phyloP scores from a whole-genome alignment of 2,329 filamentous ascomycete genomes.

The Verticillium alfalfae region DNA sequence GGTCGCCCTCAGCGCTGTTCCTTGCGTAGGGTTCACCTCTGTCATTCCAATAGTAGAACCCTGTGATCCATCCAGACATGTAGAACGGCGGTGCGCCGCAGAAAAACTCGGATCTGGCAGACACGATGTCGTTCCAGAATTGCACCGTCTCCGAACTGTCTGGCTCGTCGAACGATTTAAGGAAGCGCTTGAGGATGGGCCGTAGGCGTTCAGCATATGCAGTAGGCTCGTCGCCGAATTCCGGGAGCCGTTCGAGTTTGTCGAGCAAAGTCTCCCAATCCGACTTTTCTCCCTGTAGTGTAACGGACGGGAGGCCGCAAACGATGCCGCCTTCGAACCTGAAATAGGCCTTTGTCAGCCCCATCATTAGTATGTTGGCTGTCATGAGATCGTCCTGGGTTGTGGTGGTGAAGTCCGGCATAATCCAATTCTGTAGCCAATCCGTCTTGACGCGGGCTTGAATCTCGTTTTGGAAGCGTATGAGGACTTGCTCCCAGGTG shows the following conservation, averaged over 20 bases:
- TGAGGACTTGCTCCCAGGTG: constrained; percentile 14
- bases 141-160: constrained; percentile 20
- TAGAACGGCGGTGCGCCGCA: constrained; percentile 24
- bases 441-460: constrained; percentile 29
- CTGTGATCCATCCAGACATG: constrained; percentile 42
- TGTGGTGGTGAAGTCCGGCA: constrained; percentile 36
- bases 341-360: constrained; percentile 33
- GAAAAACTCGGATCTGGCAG: constrained; percentile 22
- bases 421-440: constrained; percentile 36
- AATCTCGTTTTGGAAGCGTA: constrained; percentile 31
- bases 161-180: constrained; percentile 34
- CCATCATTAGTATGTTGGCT: constrained; percentile 38
- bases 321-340: constrained; percentile 26
- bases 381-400: constrained; percentile 29
- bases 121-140: constrained; percentile 40
- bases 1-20: not conserved
- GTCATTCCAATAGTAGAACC: constrained; percentile 37
- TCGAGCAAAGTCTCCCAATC: constrained; percentile 34
- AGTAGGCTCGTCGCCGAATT: constrained; percentile 36
- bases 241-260: constrained; percentile 34
- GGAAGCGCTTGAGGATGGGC: constrained; percentile 39
- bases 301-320: constrained; percentile 37
- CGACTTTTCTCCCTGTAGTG: constrained; percentile 26
- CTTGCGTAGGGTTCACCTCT: constrained; percentile 21
- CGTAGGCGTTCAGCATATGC: constrained; percentile 21